Evolutionary conservation across 208 protist genomes (phyloP), one percentile per base, ranked within the genome.

Genomic region (Leishmania tarentolae): DNA sequence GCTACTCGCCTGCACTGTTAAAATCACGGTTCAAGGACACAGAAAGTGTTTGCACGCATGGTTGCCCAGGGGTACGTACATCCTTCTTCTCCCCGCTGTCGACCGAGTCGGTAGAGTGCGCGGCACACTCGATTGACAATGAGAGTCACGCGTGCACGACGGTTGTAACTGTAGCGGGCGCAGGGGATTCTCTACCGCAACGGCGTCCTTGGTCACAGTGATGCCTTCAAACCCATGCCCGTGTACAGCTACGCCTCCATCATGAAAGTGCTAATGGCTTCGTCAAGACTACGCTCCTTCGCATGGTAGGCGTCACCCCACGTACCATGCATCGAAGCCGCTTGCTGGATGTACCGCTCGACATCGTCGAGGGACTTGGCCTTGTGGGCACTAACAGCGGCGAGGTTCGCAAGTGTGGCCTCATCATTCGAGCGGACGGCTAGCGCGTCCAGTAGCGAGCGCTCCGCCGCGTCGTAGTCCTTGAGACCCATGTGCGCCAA

Each of bases 371-470:
- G 76, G n/a, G 89, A 52, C 66, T 91, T 95, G 6, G 87, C 84
- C 53, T 90, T 75, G 65, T 93, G 84, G 0, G 88, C 81, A 24
- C 82, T 87, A 35, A 96, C 85, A 31, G 89, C 90, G 8, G 91
- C 91, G 52, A 96, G 81, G 85, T 98, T 98, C 28, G 90, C 87
- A 9, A 95, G 82, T 59, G 94, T 98, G 44, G 91, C 91, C 13
- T 86, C 75, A 80, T 97, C 95, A 47, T 84, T 89, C 3, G 93
- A 90, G 31, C 85, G 86, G 52, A 95, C 83, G 7, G 88, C 76
- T 11, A 97, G 80, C 5, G 94, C 93, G 56, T 98, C 91, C 9
- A 95, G 78, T 81, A 98, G 86, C 44, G 73, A 84, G 50, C 86
- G 77, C 86, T 98, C 91, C 15, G 97, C 94, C 28, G 90, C 84